Base-by-base conservation (phyloP, 345 rosid species). In the Eucalyptus pauciflora region DNA sequence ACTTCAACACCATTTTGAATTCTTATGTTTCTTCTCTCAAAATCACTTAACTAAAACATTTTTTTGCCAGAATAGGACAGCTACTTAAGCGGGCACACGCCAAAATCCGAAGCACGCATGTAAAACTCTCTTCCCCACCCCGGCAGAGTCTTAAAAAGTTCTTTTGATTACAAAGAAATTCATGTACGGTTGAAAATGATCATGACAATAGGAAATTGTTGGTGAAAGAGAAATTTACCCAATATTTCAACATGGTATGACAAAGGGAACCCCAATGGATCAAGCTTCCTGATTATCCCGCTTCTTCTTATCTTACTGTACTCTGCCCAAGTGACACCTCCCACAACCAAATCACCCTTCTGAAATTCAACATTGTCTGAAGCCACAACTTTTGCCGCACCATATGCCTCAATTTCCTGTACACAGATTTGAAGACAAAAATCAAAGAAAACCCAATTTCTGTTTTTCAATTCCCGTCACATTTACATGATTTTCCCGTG, bases 251-350 rank as follows among this genome's bases (percentile, higher is more conserved):
- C 27, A 56, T 22, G 95, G 85, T 91, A 60, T 14, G 97, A 94
- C 85, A 93, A 85, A 2, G 97, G 96, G 86, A 95, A 93, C 31
- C 94, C 95, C 95, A 94, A 89, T 22, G 94, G 89, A 37, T 95
- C 95, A 25, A 94, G 90, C 87, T 93, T 94, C 88, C 91, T 89
- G 20, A 93, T 48, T 67, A 87, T 87, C 43, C 91, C 93, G 22
- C 90, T 92, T 2, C 91, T 91, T 89, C 92, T 81, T 16, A 93
- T 90, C 5, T 90, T 91, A 56, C 89, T 89, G 85, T 94, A 93
- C 49, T 94, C 94, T 86, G 93, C 97, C 96, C 96, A 94, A 9
- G 86, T 62, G 45, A 94, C 20, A 56, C 9, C 56, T 33, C 95
- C 97, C 4, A 45, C 87, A 4, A 94, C 94, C 91, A 94, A 79